phyloP scores from a whole-genome alignment of 257 asterid species.

The Ehretia macrophylla region DNA sequence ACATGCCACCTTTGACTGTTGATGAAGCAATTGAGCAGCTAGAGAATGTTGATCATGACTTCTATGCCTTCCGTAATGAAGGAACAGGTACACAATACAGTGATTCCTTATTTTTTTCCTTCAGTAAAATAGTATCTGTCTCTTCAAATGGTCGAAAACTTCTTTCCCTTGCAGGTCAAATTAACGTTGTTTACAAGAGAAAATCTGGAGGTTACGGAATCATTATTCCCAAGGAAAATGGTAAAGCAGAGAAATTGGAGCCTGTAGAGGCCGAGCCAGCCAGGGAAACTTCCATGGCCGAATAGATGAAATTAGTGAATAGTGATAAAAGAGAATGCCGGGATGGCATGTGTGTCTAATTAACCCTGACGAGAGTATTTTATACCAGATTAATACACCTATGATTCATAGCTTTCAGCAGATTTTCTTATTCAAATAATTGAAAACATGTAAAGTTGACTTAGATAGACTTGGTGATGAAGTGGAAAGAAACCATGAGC shows the following conservation, averaged over 20 bases:
- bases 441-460: no score
- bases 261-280: constrained; percentile 39
- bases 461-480: no score
- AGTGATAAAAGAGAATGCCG: not conserved
- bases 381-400: no score
- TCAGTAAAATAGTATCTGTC: not conserved
- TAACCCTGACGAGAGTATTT: no score
- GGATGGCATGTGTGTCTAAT: no score
- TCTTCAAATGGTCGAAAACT: not conserved
- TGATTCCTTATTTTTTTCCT: not conserved
- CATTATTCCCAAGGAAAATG: constrained; percentile 64
- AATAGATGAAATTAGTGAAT: constrained; percentile 11
- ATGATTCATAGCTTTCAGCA: no score
- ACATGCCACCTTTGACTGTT: constrained; percentile 85
- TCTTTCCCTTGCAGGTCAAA: constrained; percentile 48
- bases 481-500: no score
- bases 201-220: constrained; percentile 83
- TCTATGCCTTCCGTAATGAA: constrained; percentile 85
- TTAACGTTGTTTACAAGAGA: constrained; percentile 75
- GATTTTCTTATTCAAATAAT: no score
- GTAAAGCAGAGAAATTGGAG: constrained; percentile 48
- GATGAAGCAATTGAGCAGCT: constrained; percentile 92
- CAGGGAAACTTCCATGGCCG: constrained; percentile 21
- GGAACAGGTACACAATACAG: constrained; percentile 51
- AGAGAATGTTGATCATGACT: constrained; percentile 84